Conservation (phyloP, 176 grass and related monocot species). For the Oryza brachyantha region DNA sequence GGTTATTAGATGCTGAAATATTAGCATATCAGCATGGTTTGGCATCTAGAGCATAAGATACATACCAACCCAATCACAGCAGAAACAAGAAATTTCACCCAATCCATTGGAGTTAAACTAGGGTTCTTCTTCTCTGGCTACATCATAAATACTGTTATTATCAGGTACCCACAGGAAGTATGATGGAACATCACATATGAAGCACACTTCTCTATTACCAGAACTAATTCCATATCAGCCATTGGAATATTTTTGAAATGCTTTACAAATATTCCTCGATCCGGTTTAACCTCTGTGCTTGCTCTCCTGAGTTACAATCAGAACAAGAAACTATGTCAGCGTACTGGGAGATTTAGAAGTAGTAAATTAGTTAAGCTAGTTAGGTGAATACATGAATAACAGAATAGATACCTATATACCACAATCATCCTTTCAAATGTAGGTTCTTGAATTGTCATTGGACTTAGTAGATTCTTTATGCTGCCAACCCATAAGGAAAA, state of each 20-base stretch:
- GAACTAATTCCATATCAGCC: conserved; percentile 96
- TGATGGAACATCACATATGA: not conserved
- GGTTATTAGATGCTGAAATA: conserved; percentile 26
- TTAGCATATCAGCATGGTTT: conserved; percentile 2
- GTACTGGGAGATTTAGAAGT: not conserved
- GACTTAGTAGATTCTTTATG: conserved; percentile 56
- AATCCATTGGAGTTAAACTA: conserved; percentile 97
- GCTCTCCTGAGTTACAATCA: conserved; percentile 47
- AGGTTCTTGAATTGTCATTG: conserved; percentile 88
- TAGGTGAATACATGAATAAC: conserved; percentile 2
- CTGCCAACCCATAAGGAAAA: conserved; percentile 44
- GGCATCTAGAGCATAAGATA: conserved; percentile 5
- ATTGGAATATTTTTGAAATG: conserved; percentile 96
- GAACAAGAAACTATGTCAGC: not conserved
- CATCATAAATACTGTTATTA: conserved; percentile 10
- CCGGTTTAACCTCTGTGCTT: conserved; percentile 46
- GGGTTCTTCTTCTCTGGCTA: conserved; percentile 99
- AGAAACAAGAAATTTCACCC: conserved; percentile 91
- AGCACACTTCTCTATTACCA: conserved; percentile 49
- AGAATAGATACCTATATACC: conserved; percentile 69
- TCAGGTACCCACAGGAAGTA: conserved; percentile 5
- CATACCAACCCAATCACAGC: conserved; percentile 86
- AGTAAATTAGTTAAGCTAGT: not conserved
- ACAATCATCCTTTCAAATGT: conserved; percentile 97
- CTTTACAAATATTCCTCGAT: conserved; percentile 82